These are phyloP conservation scores for Fusarium sulawesiense DNA, from an alignment of 2,329 filamentous ascomycete species.

Conservation along the genomic window DNA sequence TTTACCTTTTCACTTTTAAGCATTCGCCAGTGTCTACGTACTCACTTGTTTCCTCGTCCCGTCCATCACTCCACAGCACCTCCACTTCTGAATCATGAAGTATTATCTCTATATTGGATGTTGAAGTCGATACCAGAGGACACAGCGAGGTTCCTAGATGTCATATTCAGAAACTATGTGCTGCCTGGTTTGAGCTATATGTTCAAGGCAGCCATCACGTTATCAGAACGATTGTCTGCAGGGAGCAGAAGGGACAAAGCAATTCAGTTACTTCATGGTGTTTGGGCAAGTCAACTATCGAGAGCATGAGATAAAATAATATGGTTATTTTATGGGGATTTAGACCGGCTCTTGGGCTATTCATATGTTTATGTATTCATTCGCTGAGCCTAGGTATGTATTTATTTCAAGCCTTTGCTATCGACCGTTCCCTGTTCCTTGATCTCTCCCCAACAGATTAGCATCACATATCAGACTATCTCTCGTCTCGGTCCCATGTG, in stretches of 20 bases:
- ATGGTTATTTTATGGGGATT: neutral
- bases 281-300: neutral
- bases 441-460: neutral
- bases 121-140: constrained; percentile 1
- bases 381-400: neutral
- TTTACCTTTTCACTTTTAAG: neutral
- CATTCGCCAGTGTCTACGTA: neutral
- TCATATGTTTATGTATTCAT: neutral
- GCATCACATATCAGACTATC: constrained; percentile 1
- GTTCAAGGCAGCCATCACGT: neutral
- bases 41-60: neutral
- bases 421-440: neutral
- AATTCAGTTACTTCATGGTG: neutral
- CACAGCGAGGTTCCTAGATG: neutral
- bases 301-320: neutral
- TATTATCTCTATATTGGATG: constrained; percentile 1
- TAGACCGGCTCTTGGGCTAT: neutral
- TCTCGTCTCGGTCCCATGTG: constrained; percentile 39
- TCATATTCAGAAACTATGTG: neutral
- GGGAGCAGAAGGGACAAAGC: neutral
- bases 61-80: constrained; percentile 1
- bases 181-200: neutral
- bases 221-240: neutral
- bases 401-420: neutral
- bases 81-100: constrained; percentile 5